These are phyloP conservation scores for Flaveria ramosissima DNA, from an alignment of 129 eudicot species.

Conservation along the genomic window DNA sequence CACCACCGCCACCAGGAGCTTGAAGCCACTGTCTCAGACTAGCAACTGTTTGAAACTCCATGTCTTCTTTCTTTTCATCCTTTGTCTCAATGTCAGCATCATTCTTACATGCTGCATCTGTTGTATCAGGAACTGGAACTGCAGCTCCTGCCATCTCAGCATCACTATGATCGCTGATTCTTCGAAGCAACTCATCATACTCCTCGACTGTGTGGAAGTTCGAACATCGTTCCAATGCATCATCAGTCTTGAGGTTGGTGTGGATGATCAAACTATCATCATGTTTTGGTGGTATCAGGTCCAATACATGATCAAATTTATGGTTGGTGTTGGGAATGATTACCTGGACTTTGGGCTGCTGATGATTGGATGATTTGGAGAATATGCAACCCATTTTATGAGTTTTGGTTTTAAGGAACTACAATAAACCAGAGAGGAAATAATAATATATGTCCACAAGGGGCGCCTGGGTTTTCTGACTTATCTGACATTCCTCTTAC, in stretches of 20 bases:
- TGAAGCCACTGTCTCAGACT: conserved; percentile 34
- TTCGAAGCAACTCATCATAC: conserved; percentile 22
- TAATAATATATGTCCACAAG: conserved; percentile 8
- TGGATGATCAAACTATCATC: conserved; percentile 2
- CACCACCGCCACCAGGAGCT: neutral
- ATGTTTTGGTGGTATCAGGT: neutral
- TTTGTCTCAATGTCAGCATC: neutral
- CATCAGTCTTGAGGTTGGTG: neutral
- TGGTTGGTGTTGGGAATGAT: conserved; percentile 14
- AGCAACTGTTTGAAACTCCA: conserved; percentile 33
- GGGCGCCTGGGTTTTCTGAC: conserved; percentile 19
- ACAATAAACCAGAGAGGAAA: neutral
- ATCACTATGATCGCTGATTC: neutral
- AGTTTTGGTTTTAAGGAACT: neutral
- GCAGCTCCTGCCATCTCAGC: neutral
- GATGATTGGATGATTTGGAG: conserved; percentile 23
- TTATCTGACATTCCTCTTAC: conserved; percentile 16
- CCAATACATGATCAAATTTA: neutral
- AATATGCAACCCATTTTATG: conserved; percentile 28
- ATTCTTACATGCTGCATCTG: neutral
- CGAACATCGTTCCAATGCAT: conserved; percentile 12
- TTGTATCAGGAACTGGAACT: neutral
- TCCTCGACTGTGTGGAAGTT: conserved; percentile 30
- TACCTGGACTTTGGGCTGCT: neutral
- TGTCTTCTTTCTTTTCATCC: neutral